Evolutionary conservation across 805 yeast genomes (phyloP).

Genomic region (Yamadazyma sp.): DNA sequence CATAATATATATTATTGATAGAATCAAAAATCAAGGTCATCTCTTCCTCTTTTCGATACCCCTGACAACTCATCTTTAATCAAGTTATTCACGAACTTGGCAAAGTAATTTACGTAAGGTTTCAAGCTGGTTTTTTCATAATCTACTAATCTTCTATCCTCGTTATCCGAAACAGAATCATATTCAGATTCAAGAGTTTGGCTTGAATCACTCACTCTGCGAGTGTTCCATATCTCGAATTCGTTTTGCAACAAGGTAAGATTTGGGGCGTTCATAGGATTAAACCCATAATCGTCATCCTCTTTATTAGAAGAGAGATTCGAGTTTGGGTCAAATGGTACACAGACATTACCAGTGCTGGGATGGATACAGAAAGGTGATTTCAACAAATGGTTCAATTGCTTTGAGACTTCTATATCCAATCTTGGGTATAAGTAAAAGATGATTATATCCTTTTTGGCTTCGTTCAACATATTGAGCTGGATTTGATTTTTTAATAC

Average conservation of each 20-base stretch:
- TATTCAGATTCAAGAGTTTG: slow-evolving; percentile 18
- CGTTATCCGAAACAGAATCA: slow-evolving; percentile 14
- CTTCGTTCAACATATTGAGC: slow-evolving; percentile 55
- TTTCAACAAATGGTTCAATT: slow-evolving; percentile 85
- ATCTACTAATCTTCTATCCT: slow-evolving; percentile 33
- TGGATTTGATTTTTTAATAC: slow-evolving; percentile 46
- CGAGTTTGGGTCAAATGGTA: slow-evolving; percentile 64
- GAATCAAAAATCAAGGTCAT: slow-evolving; percentile 32
- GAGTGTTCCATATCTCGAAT: slow-evolving; percentile 50
- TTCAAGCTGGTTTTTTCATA: slow-evolving; percentile 68
- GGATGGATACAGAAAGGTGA: slow-evolving; percentile 98
- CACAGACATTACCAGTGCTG: slow-evolving; percentile 92
- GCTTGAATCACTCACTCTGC: slow-evolving; percentile 29
- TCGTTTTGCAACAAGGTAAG: slow-evolving; percentile 63
- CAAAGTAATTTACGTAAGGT: slow-evolving; percentile 68
- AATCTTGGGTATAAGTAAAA: slow-evolving; percentile 85
- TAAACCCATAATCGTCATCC: slow-evolving; percentile 55
- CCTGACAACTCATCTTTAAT: slow-evolving; percentile 52
- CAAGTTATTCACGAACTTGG: slow-evolving; percentile 57
- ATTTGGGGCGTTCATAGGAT: slow-evolving; percentile 80
- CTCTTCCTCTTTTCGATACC: slow-evolving; percentile 33
- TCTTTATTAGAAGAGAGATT: slow-evolving; percentile 32
- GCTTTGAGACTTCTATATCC: slow-evolving; percentile 90
- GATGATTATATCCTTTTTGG: slow-evolving; percentile 78
- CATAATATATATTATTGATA: too few relatives aligned